These are phyloP conservation scores for Coniochaeta pulveracea DNA, from an alignment of 2,329 filamentous ascomycete species.

Conservation along the genomic window DNA sequence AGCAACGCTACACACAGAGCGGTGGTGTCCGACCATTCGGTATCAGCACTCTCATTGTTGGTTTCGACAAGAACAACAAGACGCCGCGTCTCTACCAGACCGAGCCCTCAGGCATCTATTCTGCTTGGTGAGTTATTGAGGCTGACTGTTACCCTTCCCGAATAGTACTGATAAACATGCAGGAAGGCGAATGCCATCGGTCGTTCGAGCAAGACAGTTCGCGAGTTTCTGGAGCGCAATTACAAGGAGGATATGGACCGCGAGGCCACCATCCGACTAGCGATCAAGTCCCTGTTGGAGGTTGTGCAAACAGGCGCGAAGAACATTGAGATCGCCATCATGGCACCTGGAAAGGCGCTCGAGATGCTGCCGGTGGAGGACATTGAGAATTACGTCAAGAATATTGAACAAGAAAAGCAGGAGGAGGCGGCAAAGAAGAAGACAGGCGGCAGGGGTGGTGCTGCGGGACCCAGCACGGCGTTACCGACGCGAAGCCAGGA, in stretches of 20 bases:
- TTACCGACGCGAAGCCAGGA: slow-evolving; percentile 57
- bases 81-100: slow-evolving; percentile 92
- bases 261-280: slow-evolving; percentile 89
- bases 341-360: slow-evolving; percentile 82
- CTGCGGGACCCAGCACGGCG: slow-evolving; percentile 46
- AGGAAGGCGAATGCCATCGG: slow-evolving; percentile 99
- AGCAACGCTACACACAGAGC: slow-evolving; percentile 98
- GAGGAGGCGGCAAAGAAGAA: slow-evolving; percentile 98
- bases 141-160: slow-evolving; percentile 8
- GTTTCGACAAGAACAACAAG: slow-evolving; percentile 91
- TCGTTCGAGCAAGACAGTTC: slow-evolving; percentile 95
- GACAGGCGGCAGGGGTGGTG: slow-evolving; percentile 62
- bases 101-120: slow-evolving; percentile 98
- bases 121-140: slow-evolving; percentile 72
- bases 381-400: slow-evolving; percentile 96
- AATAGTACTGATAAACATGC: slow-evolving; percentile 6
- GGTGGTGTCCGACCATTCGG: slow-evolving; percentile 98
- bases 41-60: slow-evolving; percentile 94
- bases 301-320: slow-evolving; percentile 98
- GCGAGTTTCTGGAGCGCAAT: slow-evolving; percentile 96
- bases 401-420: slow-evolving; percentile 98
- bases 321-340: slow-evolving; percentile 99
- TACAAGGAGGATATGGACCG: slow-evolving; percentile 98
- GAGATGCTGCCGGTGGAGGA: slow-evolving; percentile 94
- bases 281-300: slow-evolving; percentile 95